A percentile compares a stretch with the other conserved stretches of the same genome.
Evolutionary conservation across 345 rosid genomes (phyloP).

Genomic region (Acer campestre): DNA sequence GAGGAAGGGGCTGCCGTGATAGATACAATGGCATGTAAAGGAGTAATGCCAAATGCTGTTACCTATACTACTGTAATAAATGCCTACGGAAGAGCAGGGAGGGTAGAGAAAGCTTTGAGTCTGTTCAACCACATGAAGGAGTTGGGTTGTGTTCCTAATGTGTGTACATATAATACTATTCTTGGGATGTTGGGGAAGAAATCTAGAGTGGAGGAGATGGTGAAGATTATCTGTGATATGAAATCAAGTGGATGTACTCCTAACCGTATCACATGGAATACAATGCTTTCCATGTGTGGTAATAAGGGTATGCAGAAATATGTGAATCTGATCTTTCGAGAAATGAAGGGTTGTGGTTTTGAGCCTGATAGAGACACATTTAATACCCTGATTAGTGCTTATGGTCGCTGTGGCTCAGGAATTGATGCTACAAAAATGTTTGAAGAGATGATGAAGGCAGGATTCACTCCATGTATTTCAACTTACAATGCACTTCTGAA

Average conservation of each 20-base stretch:
- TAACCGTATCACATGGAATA: slow-evolving; percentile 88
- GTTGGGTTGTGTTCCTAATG: slow-evolving; percentile 84
- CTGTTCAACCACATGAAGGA: slow-evolving; percentile 69
- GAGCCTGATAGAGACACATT: slow-evolving; percentile 91
- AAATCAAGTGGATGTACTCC: slow-evolving; percentile 80
- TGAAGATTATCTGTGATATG: slow-evolving; percentile 73
- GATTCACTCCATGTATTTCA: slow-evolving; percentile 72
- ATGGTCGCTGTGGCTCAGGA: slow-evolving; percentile 79
- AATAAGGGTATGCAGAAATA: slow-evolving; percentile 64
- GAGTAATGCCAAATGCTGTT: slow-evolving; percentile 76
- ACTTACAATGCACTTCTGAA: slow-evolving; percentile 89
- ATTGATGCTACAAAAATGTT: slow-evolving; percentile 68
- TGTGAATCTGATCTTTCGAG: slow-evolving; percentile 66
- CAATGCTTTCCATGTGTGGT: slow-evolving; percentile 84
- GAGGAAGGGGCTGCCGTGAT: slow-evolving; percentile 81
- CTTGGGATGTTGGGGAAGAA: slow-evolving; percentile 85
- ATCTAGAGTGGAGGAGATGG: slow-evolving; percentile 67
- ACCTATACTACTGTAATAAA: slow-evolving; percentile 83
- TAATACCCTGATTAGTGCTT: slow-evolving; percentile 79
- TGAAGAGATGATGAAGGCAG: slow-evolving; percentile 74
- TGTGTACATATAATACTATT: slow-evolving; percentile 73
- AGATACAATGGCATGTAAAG: slow-evolving; percentile 61
- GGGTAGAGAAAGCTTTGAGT: slow-evolving; percentile 66
- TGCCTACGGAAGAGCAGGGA: slow-evolving; percentile 82
- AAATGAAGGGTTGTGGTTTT: slow-evolving; percentile 88